These are phyloP conservation scores for Lasiodiplodia gonubiensis DNA, from an alignment of 2,329 filamentous ascomycete species.

Conservation along the genomic window DNA sequence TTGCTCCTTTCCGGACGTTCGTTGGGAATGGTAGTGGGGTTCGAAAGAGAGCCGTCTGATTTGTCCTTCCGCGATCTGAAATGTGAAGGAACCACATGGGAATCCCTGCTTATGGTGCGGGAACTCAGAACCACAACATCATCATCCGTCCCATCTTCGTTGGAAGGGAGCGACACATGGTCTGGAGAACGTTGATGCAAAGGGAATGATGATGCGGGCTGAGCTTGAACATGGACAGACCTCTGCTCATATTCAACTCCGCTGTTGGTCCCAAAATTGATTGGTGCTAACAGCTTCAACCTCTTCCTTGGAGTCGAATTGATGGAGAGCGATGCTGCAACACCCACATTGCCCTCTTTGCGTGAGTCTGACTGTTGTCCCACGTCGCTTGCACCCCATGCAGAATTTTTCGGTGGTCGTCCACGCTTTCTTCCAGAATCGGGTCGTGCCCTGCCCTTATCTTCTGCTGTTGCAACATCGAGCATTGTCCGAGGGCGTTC, in stretches of 20 bases:
- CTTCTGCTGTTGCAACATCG: neutral
- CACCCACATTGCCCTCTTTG: neutral
- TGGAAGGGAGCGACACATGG: neutral
- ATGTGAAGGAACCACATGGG: neutral
- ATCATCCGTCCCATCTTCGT: neutral
- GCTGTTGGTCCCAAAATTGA: neutral
- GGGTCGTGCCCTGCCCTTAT: neutral
- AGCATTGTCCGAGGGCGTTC: neutral
- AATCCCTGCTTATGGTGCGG: neutral
- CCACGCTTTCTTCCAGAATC: neutral
- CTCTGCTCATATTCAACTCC: neutral
- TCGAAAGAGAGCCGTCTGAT: neutral
- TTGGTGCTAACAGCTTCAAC: neutral
- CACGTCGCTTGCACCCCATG: neutral
- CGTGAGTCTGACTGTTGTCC: neutral
- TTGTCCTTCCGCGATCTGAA: neutral
- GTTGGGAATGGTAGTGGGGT: neutral
- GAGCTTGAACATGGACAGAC: neutral
- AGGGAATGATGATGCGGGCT: neutral
- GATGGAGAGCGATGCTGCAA: neutral
- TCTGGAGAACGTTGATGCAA: neutral
- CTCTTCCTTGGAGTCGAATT: neutral
- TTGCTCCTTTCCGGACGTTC: neutral
- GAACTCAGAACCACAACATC: neutral
- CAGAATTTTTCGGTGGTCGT: neutral